Evolutionary conservation across 2,329 filamentous ascomycete species (phyloP).

Genomic region (Xylariaceae sp.): DNA sequence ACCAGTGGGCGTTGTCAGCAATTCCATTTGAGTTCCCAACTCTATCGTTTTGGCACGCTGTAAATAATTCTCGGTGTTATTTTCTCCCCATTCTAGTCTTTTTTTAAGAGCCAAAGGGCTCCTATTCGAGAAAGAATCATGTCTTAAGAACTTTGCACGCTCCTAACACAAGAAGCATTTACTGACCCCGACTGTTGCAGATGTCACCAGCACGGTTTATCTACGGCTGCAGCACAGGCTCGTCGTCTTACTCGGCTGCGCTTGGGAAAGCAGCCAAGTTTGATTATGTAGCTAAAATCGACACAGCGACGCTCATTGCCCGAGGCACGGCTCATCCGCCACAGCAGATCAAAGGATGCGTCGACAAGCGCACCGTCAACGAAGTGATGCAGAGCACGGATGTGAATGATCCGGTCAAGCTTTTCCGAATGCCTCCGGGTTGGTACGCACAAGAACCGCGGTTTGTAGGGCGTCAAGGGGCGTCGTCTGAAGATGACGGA

Average conservation of each 20-base stretch:
- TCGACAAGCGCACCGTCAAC: constrained; percentile 62
- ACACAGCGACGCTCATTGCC: constrained; percentile 59
- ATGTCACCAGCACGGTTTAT: constrained; percentile 67
- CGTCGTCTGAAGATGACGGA: constrained; percentile 66
- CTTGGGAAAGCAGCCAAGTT: constrained; percentile 72
- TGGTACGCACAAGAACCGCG: constrained; percentile 72
- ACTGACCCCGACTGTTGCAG: no score
- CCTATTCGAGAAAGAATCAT: no score
- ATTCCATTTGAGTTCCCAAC: constrained; percentile 75
- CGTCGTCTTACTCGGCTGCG: constrained; percentile 59
- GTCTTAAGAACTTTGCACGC: no score
- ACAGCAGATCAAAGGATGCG: constrained; percentile 62
- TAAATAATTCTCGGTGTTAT: no score
- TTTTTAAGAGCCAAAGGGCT: no score
- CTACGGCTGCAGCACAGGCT: constrained; percentile 70
- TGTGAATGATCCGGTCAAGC: constrained; percentile 61
- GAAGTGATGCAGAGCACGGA: constrained; percentile 57
- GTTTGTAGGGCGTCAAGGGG: constrained; percentile 60
- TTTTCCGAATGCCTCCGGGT: constrained; percentile 65
- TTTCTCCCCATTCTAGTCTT: no score
- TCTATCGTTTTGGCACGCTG: constrained; percentile 56
- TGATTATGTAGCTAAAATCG: constrained; percentile 68
- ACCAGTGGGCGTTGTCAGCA: constrained; percentile 69
- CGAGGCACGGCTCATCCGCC: constrained; percentile 56
- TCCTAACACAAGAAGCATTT: no score